Base-by-base conservation (phyloP, 2,329 filamentous ascomycete genomes). In the Talaromyces rugulosus region DNA sequence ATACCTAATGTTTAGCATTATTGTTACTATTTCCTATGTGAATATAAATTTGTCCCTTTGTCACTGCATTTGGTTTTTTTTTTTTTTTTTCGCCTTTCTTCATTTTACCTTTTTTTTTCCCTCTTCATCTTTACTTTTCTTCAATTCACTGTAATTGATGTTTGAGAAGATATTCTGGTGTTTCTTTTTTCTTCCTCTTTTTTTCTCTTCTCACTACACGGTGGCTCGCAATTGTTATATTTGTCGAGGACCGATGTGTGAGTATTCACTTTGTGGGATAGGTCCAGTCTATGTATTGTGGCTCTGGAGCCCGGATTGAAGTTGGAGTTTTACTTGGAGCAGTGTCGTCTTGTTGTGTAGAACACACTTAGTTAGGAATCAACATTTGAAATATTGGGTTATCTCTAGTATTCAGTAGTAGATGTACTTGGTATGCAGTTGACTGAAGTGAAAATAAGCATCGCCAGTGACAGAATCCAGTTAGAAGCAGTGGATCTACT, bases 1-100 rank as follows among this genome's bases (percentile, higher is more conserved):
- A 68, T 73, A 72, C 70, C 68, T 67, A 69, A 71, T 71, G 69
- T 67, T 71, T 67, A 73, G 72, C 71, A 71, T 72, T 73, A 66
- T 70, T 67, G 44, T 47, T 47, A 58, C n/a, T 30, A 53, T 53
- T 53, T 53, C 50, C 28, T 53, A 53, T 53, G 50, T 53, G 50
- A 53, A 53, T 27, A 53, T 53, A 53, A 53, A 51, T 55, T 56
- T 62, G 44, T 27, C 23, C 55, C 52, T 62, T 52, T 59, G 40
- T 59, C 57, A 23, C 23, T 53, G 61, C 54, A 62, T 65, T 60
- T 63, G 53, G 52, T 63, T 62, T 65, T 56, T 33, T 60, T 61
- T 61, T 56, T 60, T 58, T 59, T 28, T 59, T 44, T 36, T 61
- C n/a, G 47, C 23, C 18, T 12, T 55, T 47, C 23, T 30, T 57